Evolutionary conservation across 208 protist genomes (phyloP).

Genomic region (Trypanosoma lewisi): DNA sequence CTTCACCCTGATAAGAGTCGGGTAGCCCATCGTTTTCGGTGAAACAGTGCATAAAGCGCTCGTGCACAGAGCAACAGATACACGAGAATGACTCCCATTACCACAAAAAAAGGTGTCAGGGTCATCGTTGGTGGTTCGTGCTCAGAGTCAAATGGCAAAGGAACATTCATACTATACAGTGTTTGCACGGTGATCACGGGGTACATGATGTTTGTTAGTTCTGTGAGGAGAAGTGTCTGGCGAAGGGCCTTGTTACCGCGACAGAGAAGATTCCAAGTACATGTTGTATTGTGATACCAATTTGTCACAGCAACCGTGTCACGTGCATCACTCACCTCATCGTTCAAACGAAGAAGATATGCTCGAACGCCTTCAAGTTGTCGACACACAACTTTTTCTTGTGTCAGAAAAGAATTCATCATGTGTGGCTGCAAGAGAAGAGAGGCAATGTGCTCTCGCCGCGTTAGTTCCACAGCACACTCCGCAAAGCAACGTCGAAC

Average conservation of each 20-base stretch:
- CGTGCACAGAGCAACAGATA: slow-evolving; percentile 39
- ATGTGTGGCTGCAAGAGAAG: slow-evolving; percentile 63
- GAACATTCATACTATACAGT: slow-evolving; percentile 83
- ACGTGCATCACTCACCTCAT: slow-evolving; percentile 77
- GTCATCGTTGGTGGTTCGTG: slow-evolving; percentile 43
- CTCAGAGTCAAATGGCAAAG: slow-evolving; percentile 56
- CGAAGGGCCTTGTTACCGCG: slow-evolving; percentile 74
- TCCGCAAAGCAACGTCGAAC: slow-evolving; percentile 81
- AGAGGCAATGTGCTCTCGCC: slow-evolving; percentile 65
- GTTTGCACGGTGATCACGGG: slow-evolving; percentile 76
- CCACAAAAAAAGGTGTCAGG: slow-evolving; percentile 61
- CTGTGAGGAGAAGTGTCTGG: slow-evolving; percentile 62
- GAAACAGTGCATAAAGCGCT: slow-evolving; percentile 36
- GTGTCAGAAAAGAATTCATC: slow-evolving; percentile 55
- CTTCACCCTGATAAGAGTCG: slow-evolving; percentile 56
- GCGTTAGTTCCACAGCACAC: slow-evolving; percentile 71
- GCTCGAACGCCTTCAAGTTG: slow-evolving; percentile 60
- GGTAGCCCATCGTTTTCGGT: slow-evolving; percentile 55
- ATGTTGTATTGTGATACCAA: slow-evolving; percentile 85
- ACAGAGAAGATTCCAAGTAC: slow-evolving; percentile 63
- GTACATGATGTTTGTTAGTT: slow-evolving; percentile 84
- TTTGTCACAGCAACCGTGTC: slow-evolving; percentile 80
- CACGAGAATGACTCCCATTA: slow-evolving; percentile 41
- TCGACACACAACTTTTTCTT: slow-evolving; percentile 41
- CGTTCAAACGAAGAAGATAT: slow-evolving; percentile 63